Percentiles rank a stretch among this genome's conserved stretches.
phyloP scores from a whole-genome alignment of 768 basidiomycete species.

The Sistotremastrum suecicum region DNA sequence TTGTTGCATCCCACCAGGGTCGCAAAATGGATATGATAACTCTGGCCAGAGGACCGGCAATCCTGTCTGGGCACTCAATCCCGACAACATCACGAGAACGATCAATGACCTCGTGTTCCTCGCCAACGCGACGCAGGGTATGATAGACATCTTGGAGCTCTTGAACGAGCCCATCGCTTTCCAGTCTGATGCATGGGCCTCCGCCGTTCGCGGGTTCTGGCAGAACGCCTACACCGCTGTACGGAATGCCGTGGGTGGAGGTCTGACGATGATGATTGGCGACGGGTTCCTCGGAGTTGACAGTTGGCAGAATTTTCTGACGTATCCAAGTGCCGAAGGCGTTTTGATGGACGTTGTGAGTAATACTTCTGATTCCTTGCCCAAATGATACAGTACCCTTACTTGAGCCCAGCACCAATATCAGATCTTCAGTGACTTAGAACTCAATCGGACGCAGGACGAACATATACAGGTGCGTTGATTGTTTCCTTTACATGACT shows the following conservation, averaged over 20 bases:
- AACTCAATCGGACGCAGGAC: conserved; percentile 38
- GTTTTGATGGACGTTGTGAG: conserved; percentile 55
- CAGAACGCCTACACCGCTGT: conserved; percentile 45
- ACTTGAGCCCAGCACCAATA: conserved; percentile 42
- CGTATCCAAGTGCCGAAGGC: conserved; percentile 33
- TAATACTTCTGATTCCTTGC: conserved; percentile 3
- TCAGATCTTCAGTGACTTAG: conserved; percentile 50
- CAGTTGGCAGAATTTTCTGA: conserved; percentile 49
- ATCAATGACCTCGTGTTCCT: conserved; percentile 45
- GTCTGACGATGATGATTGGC: conserved; percentile 53
- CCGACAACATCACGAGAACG: conserved; percentile 35
- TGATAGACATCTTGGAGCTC: conserved; percentile 51
- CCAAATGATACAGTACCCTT: not conserved
- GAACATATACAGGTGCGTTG: conserved; percentile 40
- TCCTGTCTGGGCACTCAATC: conserved; percentile 38
- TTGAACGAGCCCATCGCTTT: conserved; percentile 60
- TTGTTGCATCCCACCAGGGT: conserved; percentile 1
- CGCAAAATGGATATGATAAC: conserved; percentile 51
- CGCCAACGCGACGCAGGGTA: conserved; percentile 35
- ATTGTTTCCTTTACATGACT: not conserved
- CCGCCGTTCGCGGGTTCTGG: conserved; percentile 39
- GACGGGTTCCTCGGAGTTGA: conserved; percentile 57
- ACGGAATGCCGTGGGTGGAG: conserved; percentile 29
- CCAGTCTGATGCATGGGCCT: conserved; percentile 24
- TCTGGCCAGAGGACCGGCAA: conserved; percentile 47